Percentiles rank a stretch among this genome's conserved stretches.
Conservation (phyloP, 441 rosid genomes). For the Populus hybrid region DNA sequence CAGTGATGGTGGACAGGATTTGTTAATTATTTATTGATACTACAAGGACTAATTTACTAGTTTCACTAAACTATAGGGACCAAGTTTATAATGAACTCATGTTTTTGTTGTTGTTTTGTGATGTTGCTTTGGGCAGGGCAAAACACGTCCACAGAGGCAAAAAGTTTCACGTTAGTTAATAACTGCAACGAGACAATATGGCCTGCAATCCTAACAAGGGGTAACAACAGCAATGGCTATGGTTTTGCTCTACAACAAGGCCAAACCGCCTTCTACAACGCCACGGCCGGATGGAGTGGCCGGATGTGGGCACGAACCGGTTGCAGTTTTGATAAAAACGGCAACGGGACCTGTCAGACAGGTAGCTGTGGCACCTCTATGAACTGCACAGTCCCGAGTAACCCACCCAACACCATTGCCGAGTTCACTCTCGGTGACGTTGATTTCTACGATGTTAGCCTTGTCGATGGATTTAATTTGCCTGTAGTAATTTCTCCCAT, state of each 20-base stretch:
- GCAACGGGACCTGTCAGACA: slow-evolving; percentile 43
- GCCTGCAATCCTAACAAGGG: slow-evolving; percentile 48
- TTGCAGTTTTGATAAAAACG: slow-evolving; percentile 38
- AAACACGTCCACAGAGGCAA: slow-evolving; percentile 26
- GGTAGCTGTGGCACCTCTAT: slow-evolving; percentile 47
- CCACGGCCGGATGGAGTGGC: slow-evolving; percentile 48
- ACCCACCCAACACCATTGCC: slow-evolving; percentile 46
- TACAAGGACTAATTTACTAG: too few species aligned
- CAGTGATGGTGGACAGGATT: too few species aligned
- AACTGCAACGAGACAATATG: slow-evolving; percentile 58
- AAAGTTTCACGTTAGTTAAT: slow-evolving; percentile 48
- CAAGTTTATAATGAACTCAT: too few species aligned
- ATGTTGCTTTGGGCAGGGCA: slow-evolving; percentile 16
- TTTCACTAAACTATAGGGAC: too few species aligned
- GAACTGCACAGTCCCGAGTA: slow-evolving; percentile 47
- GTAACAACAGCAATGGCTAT: slow-evolving; percentile 23
- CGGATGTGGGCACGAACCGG: slow-evolving; percentile 72
- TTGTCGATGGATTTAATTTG: slow-evolving; percentile 60
- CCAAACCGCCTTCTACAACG: slow-evolving; percentile 31
- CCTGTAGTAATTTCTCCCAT: slow-evolving; percentile 42
- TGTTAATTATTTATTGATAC: too few species aligned
- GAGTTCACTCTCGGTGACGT: slow-evolving; percentile 51
- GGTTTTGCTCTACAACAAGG: slow-evolving; percentile 38
- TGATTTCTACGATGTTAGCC: slow-evolving; percentile 60
- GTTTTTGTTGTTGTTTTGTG: too few species aligned